A percentile compares a stretch with the other conserved stretches of the same genome.
These are phyloP conservation scores for Teunomyces panamensis DNA, from an alignment of 805 yeast species.

Conservation along the genomic window DNA sequence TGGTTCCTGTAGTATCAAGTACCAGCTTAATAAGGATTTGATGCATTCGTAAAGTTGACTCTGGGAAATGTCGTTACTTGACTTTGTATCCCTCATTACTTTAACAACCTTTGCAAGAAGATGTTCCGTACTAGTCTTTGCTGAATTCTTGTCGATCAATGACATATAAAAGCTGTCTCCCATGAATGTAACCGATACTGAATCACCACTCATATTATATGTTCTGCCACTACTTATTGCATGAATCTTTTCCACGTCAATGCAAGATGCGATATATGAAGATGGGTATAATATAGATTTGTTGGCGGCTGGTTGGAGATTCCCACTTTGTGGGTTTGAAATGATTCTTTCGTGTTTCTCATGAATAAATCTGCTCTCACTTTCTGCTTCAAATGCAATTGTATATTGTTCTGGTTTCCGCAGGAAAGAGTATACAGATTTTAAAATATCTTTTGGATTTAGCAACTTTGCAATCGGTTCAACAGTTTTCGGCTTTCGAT, in stretches of 20 bases:
- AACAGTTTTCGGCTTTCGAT: not conserved
- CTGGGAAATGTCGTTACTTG: not conserved
- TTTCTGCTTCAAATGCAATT: constrained; percentile 35
- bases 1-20: constrained; percentile 26
- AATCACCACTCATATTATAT: constrained; percentile 11
- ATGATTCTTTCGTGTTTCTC: not conserved
- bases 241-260: constrained; percentile 15
- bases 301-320: not conserved
- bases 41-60: constrained; percentile 19
- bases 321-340: not conserved
- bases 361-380: constrained; percentile 16
- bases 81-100: constrained; percentile 11
- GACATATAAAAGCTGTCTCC: constrained; percentile 24
- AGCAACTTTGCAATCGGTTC: not conserved
- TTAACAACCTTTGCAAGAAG: constrained; percentile 19
- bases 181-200: constrained; percentile 12
- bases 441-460: constrained; percentile 5
- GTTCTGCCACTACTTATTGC: constrained; percentile 16
- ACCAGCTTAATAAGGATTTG: constrained; percentile 27
- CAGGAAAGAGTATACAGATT: constrained; percentile 9
- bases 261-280: constrained; percentile 11
- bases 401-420: constrained; percentile 29
- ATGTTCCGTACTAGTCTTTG: constrained; percentile 13
- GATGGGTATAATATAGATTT: constrained; percentile 6
- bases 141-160: constrained; percentile 19